phyloP scores from a whole-genome alignment of 441 rosid species.

The Hura crepitans region DNA sequence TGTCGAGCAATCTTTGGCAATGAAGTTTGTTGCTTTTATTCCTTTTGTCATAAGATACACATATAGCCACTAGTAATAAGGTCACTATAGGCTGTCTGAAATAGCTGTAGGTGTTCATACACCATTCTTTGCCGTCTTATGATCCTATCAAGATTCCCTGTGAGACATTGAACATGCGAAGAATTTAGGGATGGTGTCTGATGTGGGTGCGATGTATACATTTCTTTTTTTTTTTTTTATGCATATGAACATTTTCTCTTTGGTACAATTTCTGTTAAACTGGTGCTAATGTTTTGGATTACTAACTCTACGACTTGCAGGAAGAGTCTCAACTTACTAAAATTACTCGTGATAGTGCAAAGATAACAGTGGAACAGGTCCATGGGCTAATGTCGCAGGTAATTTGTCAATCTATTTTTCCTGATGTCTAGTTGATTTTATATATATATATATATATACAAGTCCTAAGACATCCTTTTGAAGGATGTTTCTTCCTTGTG shows the following conservation, averaged over 20 bases:
- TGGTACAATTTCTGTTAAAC: too few relatives aligned
- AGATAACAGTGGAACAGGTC: slow-evolving; percentile 94
- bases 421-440: background rate
- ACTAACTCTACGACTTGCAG: slow-evolving; percentile 41
- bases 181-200: background rate
- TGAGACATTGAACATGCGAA: background rate
- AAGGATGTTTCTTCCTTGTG: background rate
- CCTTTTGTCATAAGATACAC: background rate
- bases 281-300: slow-evolving; percentile 6
- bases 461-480: background rate
- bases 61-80: background rate
- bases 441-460: too few relatives aligned
- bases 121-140: background rate
- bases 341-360: slow-evolving; percentile 92
- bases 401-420: slow-evolving; percentile 15
- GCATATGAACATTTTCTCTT: background rate
- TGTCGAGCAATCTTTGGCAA: background rate
- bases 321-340: slow-evolving; percentile 91
- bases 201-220: background rate
- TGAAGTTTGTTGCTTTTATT: background rate
- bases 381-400: slow-evolving; percentile 99
- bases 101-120: background rate
- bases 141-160: background rate
- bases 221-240: background rate
- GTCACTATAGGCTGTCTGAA: background rate